Percentiles rank a stretch among this genome's conserved stretches.
These are phyloP conservation scores for Cornus florida DNA, from an alignment of 148 eudicot genomes.

Conservation along the genomic window DNA sequence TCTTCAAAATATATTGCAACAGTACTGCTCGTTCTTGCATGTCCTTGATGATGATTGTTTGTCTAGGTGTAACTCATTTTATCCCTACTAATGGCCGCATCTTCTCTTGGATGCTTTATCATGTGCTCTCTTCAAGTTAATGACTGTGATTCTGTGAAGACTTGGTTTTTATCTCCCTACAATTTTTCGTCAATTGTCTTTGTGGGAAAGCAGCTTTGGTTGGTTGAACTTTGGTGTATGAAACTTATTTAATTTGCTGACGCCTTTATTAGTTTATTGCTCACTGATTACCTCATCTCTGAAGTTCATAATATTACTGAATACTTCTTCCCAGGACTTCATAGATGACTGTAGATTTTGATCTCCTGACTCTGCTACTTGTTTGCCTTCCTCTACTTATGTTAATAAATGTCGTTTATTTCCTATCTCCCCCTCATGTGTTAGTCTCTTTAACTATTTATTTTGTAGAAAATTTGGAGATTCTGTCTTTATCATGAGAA, in stretches of 20 bases:
- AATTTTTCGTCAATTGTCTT: no score
- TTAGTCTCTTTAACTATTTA: no score
- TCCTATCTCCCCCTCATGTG: background rate
- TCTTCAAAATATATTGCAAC: background rate
- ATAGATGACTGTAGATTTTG: background rate
- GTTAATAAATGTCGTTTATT: no score
- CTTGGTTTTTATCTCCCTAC: background rate
- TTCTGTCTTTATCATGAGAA: background rate
- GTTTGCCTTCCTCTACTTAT: background rate
- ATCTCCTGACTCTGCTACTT: background rate
- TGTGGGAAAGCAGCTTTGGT: background rate
- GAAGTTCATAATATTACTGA: background rate
- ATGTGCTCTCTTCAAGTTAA: background rate
- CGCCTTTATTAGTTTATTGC: background rate
- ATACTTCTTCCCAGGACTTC: background rate
- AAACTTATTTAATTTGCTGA: background rate
- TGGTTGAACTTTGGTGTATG: background rate
- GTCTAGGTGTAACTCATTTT: background rate
- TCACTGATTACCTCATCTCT: background rate
- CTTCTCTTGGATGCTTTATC: background rate
- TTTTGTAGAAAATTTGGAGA: no score
- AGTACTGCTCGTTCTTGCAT: background rate
- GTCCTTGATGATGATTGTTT: background rate
- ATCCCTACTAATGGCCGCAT: no score
- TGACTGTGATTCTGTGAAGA: background rate